Evolutionary conservation across 2,329 filamentous ascomycete species (phyloP).

Genomic region (Camillea tinctor): DNA sequence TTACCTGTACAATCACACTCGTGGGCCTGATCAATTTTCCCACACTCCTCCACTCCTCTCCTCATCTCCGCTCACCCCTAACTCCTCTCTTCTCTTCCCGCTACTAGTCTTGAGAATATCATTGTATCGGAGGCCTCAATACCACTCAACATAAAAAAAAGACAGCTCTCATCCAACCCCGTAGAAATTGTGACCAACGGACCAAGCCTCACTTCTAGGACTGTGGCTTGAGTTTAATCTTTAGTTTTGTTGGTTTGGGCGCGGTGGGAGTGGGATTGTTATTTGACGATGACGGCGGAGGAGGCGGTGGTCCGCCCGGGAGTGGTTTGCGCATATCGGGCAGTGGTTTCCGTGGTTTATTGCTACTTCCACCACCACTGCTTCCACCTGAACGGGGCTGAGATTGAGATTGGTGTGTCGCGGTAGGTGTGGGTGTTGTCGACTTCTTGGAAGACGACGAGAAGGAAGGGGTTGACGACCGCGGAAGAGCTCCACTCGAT

Average conservation of each 20-base stretch:
- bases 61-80: too few species aligned
- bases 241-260: slow-evolving; percentile 24
- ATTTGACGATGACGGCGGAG: slow-evolving; percentile 11
- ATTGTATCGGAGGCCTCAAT: background rate
- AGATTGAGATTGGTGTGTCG: background rate
- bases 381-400: background rate
- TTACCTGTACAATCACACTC: too few species aligned
- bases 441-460: background rate
- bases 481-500: slow-evolving; percentile 1
- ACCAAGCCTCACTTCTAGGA: slow-evolving; percentile 4
- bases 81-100: background rate
- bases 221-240: slow-evolving; percentile 31
- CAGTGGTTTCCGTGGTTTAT: slow-evolving; percentile 30
- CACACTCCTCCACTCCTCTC: too few species aligned
- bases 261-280: slow-evolving; percentile 11
- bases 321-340: slow-evolving; percentile 30
- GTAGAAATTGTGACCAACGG: background rate
- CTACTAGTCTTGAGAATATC: background rate
- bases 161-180: too few species aligned
- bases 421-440: background rate
- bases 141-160: background rate
- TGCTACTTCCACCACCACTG: slow-evolving; percentile 11
- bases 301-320: slow-evolving; percentile 16
- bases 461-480: slow-evolving; percentile 6
- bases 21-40: too few species aligned